These are phyloP conservation scores for Gastrodia elata DNA, from an alignment of 106 monocot genomes.

Conservation along the genomic window DNA sequence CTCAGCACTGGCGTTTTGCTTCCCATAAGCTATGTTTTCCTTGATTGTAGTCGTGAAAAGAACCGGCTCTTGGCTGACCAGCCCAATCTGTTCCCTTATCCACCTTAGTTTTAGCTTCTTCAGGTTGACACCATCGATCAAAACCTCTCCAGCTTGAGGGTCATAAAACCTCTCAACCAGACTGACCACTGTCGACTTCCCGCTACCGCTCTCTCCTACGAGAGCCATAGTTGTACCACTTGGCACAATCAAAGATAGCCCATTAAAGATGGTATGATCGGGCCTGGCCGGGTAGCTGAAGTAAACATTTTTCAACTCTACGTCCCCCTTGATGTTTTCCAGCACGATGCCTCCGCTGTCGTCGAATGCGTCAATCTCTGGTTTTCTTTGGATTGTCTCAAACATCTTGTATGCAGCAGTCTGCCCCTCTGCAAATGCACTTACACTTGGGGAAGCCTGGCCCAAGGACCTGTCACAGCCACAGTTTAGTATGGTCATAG, in stretches of 20 bases:
- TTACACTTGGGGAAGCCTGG: constrained; percentile 40
- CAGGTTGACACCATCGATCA: constrained; percentile 69
- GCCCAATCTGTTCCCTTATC: constrained; percentile 68
- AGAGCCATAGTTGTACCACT: constrained; percentile 60
- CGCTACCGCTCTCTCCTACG: constrained; percentile 82
- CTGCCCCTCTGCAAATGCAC: constrained; percentile 42
- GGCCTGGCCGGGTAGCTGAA: constrained; percentile 82
- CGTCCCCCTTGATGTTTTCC: constrained; percentile 48
- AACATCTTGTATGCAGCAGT: constrained; percentile 78
- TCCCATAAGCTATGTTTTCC: constrained; percentile 75
- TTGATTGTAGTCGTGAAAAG: constrained; percentile 57
- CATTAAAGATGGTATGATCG: constrained; percentile 46
- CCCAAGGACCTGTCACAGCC: constrained; percentile 49
- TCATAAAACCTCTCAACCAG: constrained; percentile 78
- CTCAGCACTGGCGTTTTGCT: constrained; percentile 31
- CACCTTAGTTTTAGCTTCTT: constrained; percentile 40
- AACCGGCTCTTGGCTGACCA: constrained; percentile 77
- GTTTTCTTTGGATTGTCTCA: constrained; percentile 52
- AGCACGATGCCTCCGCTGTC: constrained; percentile 27
- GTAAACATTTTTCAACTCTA: constrained; percentile 58
- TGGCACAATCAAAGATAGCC: constrained; percentile 50
- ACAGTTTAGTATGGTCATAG: neutral
- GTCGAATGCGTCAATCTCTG: constrained; percentile 50
- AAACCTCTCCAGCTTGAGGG: constrained; percentile 52
- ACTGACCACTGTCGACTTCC: constrained; percentile 74